phyloP scores from a whole-genome alignment of 768 basidiomycete genomes.

The Lactarius tabidus region DNA sequence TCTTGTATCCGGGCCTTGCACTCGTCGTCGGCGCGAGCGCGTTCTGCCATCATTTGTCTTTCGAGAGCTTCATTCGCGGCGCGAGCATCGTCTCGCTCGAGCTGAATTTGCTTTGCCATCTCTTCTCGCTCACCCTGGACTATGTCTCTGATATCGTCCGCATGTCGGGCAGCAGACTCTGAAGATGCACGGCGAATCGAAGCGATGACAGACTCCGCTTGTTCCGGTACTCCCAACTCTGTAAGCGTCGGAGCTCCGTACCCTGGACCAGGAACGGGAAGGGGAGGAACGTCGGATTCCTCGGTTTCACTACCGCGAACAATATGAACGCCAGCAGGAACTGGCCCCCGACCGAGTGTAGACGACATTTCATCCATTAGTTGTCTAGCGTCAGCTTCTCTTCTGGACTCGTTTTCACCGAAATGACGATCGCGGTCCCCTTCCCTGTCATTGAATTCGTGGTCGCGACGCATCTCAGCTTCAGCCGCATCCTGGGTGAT shows the following conservation, averaged over 20 bases:
- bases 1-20: slow-evolving; percentile 52
- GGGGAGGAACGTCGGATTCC: background rate
- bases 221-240: slow-evolving; percentile 27
- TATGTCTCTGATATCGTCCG: slow-evolving; percentile 51
- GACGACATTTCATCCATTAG: slow-evolving; percentile 44
- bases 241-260: slow-evolving; percentile 3
- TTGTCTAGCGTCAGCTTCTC: slow-evolving; percentile 53
- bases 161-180: slow-evolving; percentile 54
- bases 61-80: slow-evolving; percentile 23
- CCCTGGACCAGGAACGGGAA: background rate
- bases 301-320: background rate
- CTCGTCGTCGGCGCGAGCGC: slow-evolving; percentile 39
- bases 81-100: slow-evolving; percentile 25
- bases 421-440: slow-evolving; percentile 61
- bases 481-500: slow-evolving; percentile 48
- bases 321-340: background rate
- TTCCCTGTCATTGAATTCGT: slow-evolving; percentile 60
- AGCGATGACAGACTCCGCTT: slow-evolving; percentile 34
- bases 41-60: slow-evolving; percentile 17
- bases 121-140: slow-evolving; percentile 27
- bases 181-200: slow-evolving; percentile 42
- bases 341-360: slow-evolving; percentile 25
- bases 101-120: slow-evolving; percentile 16
- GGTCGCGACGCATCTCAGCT: slow-evolving; percentile 61
- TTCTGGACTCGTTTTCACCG: slow-evolving; percentile 51